Percentiles rank a stretch among this genome's conserved stretches.
Evolutionary conservation across 148 eudicot genomes (phyloP).

Genomic region (Chenopodium suecicum): DNA sequence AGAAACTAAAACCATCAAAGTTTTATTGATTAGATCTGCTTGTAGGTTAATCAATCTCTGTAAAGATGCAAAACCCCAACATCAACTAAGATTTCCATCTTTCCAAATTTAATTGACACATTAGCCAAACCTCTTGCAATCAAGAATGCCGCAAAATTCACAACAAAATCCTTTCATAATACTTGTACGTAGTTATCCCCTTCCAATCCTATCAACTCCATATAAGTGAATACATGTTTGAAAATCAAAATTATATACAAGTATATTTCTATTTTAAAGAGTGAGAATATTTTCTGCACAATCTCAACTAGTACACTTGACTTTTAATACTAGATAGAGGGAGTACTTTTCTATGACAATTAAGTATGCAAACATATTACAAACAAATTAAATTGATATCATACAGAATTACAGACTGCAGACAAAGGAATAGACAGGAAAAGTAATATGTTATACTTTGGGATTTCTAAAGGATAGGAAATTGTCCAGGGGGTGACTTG

Average conservation of each 20-base stretch:
- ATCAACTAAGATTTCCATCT: background rate
- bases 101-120: background rate
- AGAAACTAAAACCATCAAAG: background rate
- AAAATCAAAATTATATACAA: background rate
- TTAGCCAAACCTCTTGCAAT: background rate
- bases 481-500: constrained; percentile 26
- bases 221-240: background rate
- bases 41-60: background rate
- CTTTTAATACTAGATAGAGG: background rate
- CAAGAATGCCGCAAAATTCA: background rate
- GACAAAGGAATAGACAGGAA: background rate
- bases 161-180: background rate
- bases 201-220: background rate
- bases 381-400: background rate
- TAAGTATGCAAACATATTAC: background rate
- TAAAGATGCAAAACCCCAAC: background rate
- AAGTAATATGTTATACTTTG: background rate
- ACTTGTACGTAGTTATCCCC: background rate
- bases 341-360: background rate
- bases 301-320: background rate
- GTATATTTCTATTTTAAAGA: background rate
- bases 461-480: constrained; percentile 8
- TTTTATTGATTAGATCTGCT: background rate
- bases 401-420: background rate
- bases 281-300: background rate